Conservation (phyloP, 768 basidiomycete species). For the Coprinellus aureogranulatus region DNA sequence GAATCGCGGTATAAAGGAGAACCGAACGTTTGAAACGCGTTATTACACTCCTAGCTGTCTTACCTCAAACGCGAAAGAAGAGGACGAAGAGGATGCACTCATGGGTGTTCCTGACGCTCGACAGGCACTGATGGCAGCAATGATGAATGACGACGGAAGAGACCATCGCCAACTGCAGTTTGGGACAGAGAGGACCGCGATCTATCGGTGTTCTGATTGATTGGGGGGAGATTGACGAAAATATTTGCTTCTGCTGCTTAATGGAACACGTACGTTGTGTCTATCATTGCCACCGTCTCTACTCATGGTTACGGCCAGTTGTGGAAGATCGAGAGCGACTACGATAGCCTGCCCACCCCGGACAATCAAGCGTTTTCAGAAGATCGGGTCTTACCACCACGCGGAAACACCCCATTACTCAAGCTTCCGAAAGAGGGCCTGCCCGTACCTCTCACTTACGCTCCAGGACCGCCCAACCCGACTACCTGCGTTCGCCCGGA, state of each 20-base stretch:
- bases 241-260: constrained; percentile 24
- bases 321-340: background rate
- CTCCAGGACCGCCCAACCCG: too few relatives aligned
- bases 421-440: constrained; percentile 11
- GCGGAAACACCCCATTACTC: constrained; percentile 30
- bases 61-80: too few relatives aligned
- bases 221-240: constrained; percentile 29
- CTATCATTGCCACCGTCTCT: background rate
- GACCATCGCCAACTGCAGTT: background rate
- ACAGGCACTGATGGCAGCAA: too few relatives aligned
- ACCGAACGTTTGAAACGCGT: too few relatives aligned
- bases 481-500: background rate
- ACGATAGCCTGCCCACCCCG: constrained; percentile 6
- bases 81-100: too few relatives aligned
- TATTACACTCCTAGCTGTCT: too few relatives aligned
- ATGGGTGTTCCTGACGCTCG: too few relatives aligned
- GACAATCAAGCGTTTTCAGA: constrained; percentile 19
- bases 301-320: background rate
- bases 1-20: too few relatives aligned
- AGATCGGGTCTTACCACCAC: constrained; percentile 23
- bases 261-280: constrained; percentile 13
- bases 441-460: constrained; percentile 5
- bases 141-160: too few relatives aligned
- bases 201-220: constrained; percentile 28
- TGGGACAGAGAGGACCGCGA: constrained; percentile 18